Conservation (phyloP, 129 eudicot genomes). For the Lonicera japonica region DNA sequence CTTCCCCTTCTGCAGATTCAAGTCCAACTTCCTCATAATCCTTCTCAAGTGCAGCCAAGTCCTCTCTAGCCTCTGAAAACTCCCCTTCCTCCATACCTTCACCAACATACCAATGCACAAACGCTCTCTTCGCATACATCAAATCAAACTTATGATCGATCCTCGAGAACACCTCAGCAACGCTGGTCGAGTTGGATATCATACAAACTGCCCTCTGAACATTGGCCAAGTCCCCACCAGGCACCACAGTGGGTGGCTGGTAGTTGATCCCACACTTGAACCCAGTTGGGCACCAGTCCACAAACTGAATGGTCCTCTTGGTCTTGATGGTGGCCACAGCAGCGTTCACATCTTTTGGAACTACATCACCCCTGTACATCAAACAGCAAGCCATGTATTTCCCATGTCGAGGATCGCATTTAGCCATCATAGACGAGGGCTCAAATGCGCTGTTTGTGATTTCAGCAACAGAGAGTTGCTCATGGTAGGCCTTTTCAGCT, state of each 20-base stretch:
- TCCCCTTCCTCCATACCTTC: slow-evolving; percentile 95
- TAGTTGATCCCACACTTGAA: slow-evolving; percentile 83
- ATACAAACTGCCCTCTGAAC: slow-evolving; percentile 82
- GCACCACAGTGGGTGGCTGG: slow-evolving; percentile 85
- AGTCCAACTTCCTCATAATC: slow-evolving; percentile 80
- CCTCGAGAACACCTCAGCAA: slow-evolving; percentile 84
- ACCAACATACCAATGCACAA: slow-evolving; percentile 88
- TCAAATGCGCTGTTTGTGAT: slow-evolving; percentile 81
- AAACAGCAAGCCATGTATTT: slow-evolving; percentile 88
- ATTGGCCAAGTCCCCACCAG: slow-evolving; percentile 82
- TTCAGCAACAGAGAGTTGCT: slow-evolving; percentile 74
- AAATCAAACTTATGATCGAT: slow-evolving; percentile 78
- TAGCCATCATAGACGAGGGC: slow-evolving; percentile 84
- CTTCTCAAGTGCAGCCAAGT: slow-evolving; percentile 77
- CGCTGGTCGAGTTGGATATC: slow-evolving; percentile 87
- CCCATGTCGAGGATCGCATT: slow-evolving; percentile 81
- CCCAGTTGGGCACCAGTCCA: slow-evolving; percentile 87
- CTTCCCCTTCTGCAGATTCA: slow-evolving; percentile 74
- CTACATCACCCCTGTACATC: slow-evolving; percentile 84
- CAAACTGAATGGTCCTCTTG: slow-evolving; percentile 79
- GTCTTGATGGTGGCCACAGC: slow-evolving; percentile 81
- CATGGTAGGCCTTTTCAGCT: slow-evolving; percentile 74
- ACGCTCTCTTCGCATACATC: slow-evolving; percentile 82
- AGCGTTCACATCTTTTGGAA: slow-evolving; percentile 80
- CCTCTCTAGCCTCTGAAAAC: slow-evolving; percentile 85